Conservation (phyloP, 2,329 filamentous ascomycete genomes). For the Aspergillus tubingensis region DNA sequence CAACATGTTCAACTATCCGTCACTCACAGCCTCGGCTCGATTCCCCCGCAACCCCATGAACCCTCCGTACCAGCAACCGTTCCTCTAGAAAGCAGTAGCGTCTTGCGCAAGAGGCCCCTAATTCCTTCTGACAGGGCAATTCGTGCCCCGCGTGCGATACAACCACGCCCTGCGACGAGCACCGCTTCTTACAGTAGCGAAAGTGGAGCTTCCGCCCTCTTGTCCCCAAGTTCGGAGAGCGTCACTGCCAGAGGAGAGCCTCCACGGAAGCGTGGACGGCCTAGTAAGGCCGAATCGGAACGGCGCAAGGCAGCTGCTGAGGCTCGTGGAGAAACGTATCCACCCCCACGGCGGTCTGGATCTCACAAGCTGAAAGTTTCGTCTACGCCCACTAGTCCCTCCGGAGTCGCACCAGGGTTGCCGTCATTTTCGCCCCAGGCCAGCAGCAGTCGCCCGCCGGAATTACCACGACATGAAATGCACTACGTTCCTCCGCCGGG, state of each 20-base stretch:
- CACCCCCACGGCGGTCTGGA: conserved; percentile 33
- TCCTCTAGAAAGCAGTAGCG: conserved; percentile 27
- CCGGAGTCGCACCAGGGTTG: conserved; percentile 22
- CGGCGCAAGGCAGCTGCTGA: conserved; percentile 41
- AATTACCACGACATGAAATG: conserved; percentile 22
- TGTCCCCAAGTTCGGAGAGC: conserved; percentile 38
- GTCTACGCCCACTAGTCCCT: conserved; percentile 35
- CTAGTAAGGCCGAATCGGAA: conserved; percentile 45
- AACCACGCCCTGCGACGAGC: conserved; percentile 41
- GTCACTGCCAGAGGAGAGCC: conserved; percentile 31
- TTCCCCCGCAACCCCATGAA: conserved; percentile 27
- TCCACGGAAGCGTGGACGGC: conserved; percentile 46
- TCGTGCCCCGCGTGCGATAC: conserved; percentile 39
- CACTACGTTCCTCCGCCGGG: conserved; percentile 23
- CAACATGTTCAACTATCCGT: conserved; percentile 25
- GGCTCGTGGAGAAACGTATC: conserved; percentile 42
- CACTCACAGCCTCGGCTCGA: conserved; percentile 16
- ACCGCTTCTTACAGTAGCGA: conserved; percentile 38
- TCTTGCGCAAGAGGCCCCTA: conserved; percentile 35
- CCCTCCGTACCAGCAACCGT: conserved; percentile 22
- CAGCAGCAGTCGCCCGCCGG: conserved; percentile 16
- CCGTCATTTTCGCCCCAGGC: conserved; percentile 24
- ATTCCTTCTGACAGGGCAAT: conserved; percentile 33
- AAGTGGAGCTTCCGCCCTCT: conserved; percentile 34
- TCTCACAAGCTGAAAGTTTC: conserved; percentile 31